phyloP scores from a whole-genome alignment of 768 basidiomycete genomes.

The Suillus ampliporus region DNA sequence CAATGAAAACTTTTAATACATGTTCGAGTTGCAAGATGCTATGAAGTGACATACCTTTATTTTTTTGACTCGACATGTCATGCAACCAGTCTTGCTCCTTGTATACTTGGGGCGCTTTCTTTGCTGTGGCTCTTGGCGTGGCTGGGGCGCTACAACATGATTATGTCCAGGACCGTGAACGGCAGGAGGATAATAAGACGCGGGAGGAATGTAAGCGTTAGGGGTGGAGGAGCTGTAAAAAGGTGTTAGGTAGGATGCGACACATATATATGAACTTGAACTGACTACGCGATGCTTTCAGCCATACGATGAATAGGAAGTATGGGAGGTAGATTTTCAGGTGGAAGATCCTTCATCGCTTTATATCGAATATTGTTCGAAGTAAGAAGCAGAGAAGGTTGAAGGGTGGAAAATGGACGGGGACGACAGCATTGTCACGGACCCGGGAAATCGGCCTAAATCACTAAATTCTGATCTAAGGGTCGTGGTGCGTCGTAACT shows the following conservation, averaged over 20 bases:
- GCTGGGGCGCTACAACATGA: constrained; percentile 54
- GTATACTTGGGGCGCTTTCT: constrained; percentile 93
- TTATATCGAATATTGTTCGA: constrained; percentile 51
- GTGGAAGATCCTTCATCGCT: constrained; percentile 49
- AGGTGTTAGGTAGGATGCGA: constrained; percentile 22
- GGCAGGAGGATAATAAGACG: constrained; percentile 44
- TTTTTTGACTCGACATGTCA: constrained; percentile 93
- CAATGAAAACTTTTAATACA: constrained; percentile 10
- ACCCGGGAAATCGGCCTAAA: constrained; percentile 50
- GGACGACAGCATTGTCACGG: constrained; percentile 46
- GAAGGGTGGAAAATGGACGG: constrained; percentile 46
- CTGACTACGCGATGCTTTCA: constrained; percentile 62
- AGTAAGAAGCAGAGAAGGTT: constrained; percentile 38
- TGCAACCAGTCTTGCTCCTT: constrained; percentile 91
- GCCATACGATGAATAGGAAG: constrained; percentile 46
- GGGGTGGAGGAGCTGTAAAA: constrained; percentile 42
- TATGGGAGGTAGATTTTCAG: constrained; percentile 45
- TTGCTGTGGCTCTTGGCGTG: constrained; percentile 56
- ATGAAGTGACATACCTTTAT: constrained; percentile 70
- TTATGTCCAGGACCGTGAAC: constrained; percentile 38
- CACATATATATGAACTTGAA: constrained; percentile 23
- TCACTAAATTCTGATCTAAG: constrained; percentile 76
- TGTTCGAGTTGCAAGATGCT: not conserved
- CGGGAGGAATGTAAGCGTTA: constrained; percentile 47
- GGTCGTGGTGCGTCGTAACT: constrained; percentile 63